These are phyloP conservation scores for Carallia pectinifolia DNA, from an alignment of 345 rosid genomes.

Conservation along the genomic window DNA sequence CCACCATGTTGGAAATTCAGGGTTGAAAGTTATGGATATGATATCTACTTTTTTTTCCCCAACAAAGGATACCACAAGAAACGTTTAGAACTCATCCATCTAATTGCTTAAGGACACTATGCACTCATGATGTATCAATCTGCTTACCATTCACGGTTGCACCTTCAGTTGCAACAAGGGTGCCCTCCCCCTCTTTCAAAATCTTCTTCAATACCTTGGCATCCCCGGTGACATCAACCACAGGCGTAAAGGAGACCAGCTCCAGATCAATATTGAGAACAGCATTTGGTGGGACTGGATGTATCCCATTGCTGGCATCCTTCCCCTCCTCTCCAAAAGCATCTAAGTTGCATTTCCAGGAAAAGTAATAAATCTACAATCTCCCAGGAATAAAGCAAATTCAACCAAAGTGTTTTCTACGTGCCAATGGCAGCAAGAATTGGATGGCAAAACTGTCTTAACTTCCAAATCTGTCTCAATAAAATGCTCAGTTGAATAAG, in stretches of 20 bases:
- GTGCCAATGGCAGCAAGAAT: not conserved
- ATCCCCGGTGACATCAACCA: slow-evolving; percentile 55
- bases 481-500: too few species aligned
- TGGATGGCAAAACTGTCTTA: not conserved
- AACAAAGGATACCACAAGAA: not conserved
- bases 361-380: not conserved
- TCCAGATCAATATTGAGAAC: slow-evolving; percentile 42
- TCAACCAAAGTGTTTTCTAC: not conserved
- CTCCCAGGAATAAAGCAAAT: not conserved
- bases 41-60: not conserved
- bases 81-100: not conserved
- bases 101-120: not conserved
- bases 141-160: slow-evolving; percentile 54
- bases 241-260: slow-evolving; percentile 54
- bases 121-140: not conserved
- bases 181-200: slow-evolving; percentile 53
- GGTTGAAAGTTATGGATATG: too few species aligned
- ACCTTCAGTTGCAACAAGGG: slow-evolving; percentile 48
- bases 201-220: slow-evolving; percentile 58
- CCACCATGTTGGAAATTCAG: too few species aligned
- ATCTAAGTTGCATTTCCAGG: slow-evolving; percentile 34
- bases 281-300: slow-evolving; percentile 41
- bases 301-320: slow-evolving; percentile 17
- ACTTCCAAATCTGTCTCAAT: too few species aligned
- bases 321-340: slow-evolving; percentile 47